Percentiles rank a stretch among this genome's conserved stretches.
Evolutionary conservation across 495 filamentous ascomycete genomes (phyloP).

Genomic region (Amniculicola lignicola): DNA sequence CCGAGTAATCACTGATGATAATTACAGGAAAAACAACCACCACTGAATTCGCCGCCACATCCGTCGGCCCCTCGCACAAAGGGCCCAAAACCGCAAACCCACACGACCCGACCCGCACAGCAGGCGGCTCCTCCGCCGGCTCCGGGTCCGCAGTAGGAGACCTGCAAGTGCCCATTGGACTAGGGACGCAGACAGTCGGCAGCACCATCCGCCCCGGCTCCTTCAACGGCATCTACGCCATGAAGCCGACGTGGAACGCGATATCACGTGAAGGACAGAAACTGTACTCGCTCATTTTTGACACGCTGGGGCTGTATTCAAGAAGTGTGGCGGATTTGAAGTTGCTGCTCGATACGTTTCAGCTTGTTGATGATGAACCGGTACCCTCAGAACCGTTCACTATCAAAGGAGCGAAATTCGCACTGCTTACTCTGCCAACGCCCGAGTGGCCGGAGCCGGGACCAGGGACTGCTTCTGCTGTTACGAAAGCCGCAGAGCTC

Average conservation of each 20-base stretch:
- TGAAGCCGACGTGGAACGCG: conserved; percentile 55
- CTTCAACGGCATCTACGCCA: conserved; percentile 53
- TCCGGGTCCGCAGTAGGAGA: conserved; percentile 54
- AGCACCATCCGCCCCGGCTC: conserved; percentile 50
- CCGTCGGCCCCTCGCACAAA: conserved; percentile 34
- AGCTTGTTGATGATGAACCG: conserved; percentile 49
- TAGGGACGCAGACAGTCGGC: conserved; percentile 54
- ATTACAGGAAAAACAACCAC: conserved; percentile 46
- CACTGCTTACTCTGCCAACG: conserved; percentile 49
- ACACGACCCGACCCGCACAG: conserved; percentile 48
- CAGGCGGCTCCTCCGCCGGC: conserved; percentile 54
- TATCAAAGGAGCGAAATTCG: conserved; percentile 48
- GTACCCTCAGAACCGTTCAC: conserved; percentile 35
- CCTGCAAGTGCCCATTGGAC: conserved; percentile 47
- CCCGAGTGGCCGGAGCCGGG: conserved; percentile 50
- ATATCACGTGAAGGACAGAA: conserved; percentile 54
- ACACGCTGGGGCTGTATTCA: conserved; percentile 54
- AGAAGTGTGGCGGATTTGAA: conserved; percentile 51
- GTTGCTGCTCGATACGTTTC: conserved; percentile 49
- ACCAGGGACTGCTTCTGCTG: conserved; percentile 45
- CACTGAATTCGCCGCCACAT: conserved; percentile 51
- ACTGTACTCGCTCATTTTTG: conserved; percentile 48
- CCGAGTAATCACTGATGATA: background rate
- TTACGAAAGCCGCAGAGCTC: conserved; percentile 43
- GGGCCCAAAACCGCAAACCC: conserved; percentile 45